Evolutionary conservation across 2,329 filamentous ascomycete genomes (phyloP), one percentile per base, ranked within the genome.

Genomic region (Botrytis galanthina): DNA sequence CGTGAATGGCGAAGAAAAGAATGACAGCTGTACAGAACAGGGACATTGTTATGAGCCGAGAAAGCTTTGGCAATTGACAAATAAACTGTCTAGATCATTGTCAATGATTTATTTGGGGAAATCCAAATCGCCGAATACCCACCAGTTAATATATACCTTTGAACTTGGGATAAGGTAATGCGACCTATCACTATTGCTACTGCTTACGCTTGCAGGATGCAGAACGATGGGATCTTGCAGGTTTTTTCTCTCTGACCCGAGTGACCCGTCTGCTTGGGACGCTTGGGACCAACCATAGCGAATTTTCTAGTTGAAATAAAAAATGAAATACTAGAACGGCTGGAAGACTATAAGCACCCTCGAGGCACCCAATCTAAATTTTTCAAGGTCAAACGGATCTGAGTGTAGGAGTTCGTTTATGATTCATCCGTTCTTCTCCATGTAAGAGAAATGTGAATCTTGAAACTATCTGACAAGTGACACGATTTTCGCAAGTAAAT

Each of bases 211-310:
- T 61, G 71, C 71, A 69, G 57, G 32, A 67, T 68, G 70, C 66
- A 69, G 66, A 42, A 69, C 48, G 37, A 69, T 72, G 71, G 71
- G 51, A 73, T 60, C 63, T 46, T 69, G 71, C 71, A 73, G 63
- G 42, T 39, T 61, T 48, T 72, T 32, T 29, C 1, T 39, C 37
- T 66, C 37, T 66, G 70, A 8, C 32, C 42, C 64, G 63, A 73
- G 48, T 69, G 71, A 73, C 71, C 71, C 71, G 68, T 61, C 63
- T 73, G 32, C 71, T 51, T 60, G 71, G 71, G 71, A 73, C 71
- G 32, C 71, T 51, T 60, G 71, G 71, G 71, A 73, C 71, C 71
- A 60, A 71, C 59, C 59, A 73, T 61, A 69, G 42, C 42, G 32
- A 46, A 16, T 26, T n/a, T 67, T 67, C 10, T 44, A 44, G 16